A percentile compares a stretch with the other conserved stretches of the same genome.
phyloP scores from a whole-genome alignment of 202 grass and related monocot species.

The Schoenoplectus triqueter region DNA sequence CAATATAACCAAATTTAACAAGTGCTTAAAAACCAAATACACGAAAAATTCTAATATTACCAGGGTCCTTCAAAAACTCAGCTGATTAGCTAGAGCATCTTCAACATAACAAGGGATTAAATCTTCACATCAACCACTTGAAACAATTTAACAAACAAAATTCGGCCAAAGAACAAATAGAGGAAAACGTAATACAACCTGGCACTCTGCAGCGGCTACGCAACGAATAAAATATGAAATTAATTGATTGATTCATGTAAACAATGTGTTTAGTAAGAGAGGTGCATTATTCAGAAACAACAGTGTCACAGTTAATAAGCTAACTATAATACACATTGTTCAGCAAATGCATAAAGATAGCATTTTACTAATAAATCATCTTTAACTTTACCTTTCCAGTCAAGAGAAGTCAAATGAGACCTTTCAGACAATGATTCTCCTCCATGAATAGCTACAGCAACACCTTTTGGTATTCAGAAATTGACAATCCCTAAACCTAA shows the following conservation, averaged over 20 bases:
- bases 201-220: constrained; percentile 68
- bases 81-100: too few species aligned
- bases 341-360: background rate
- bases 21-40: too few species aligned
- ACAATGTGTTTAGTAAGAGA: background rate
- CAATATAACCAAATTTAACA: too few species aligned
- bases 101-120: too few species aligned
- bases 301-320: background rate
- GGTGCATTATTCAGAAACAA: background rate
- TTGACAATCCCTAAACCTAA: constrained; percentile 96
- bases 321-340: background rate
- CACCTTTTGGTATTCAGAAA: constrained; percentile 94
- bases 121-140: too few species aligned
- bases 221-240: constrained; percentile 46
- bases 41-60: too few species aligned
- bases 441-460: constrained; percentile 61
- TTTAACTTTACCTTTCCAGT: constrained; percentile 73
- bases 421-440: constrained; percentile 91
- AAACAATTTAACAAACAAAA: constrained; percentile 20
- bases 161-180: constrained; percentile 16
- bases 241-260: background rate
- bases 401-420: constrained; percentile 98
- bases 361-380: background rate
- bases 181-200: constrained; percentile 51
- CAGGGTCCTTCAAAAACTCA: too few species aligned